Percentiles rank a stretch among this genome's conserved stretches.
phyloP scores from a whole-genome alignment of 129 eudicot species.

The Flaveria robusta region DNA sequence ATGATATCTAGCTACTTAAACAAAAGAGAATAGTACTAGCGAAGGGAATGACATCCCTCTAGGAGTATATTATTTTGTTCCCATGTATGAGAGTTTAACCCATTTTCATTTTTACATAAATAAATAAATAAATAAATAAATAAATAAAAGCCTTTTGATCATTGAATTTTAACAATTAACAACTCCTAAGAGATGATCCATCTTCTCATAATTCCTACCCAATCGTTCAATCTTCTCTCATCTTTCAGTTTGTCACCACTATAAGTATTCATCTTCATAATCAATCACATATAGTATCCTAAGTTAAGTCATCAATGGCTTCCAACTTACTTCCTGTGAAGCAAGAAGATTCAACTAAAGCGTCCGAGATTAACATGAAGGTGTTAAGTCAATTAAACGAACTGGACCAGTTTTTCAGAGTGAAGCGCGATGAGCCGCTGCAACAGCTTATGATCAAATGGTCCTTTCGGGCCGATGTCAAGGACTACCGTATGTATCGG shows the following conservation, averaged over 20 bases:
- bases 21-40: too few relatives aligned
- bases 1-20: too few relatives aligned
- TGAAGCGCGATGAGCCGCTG: constrained; percentile 7
- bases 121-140: too few relatives aligned
- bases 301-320: background rate
- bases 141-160: too few relatives aligned
- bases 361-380: constrained; percentile 5
- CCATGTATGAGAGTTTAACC: too few relatives aligned
- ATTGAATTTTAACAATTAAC: background rate
- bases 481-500: constrained; percentile 1
- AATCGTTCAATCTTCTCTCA: background rate
- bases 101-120: too few relatives aligned
- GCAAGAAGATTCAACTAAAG: constrained; percentile 3
- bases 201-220: background rate
- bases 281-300: background rate
- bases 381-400: constrained; percentile 26
- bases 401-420: constrained; percentile 19
- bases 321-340: background rate
- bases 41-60: too few relatives aligned
- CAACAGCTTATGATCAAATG: constrained; percentile 20
- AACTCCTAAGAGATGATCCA: background rate
- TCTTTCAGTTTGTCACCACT: background rate
- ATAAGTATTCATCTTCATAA: background rate
- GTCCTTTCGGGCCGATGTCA: constrained; percentile 8
- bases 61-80: too few relatives aligned